Evolutionary conservation across 2,329 filamentous ascomycete genomes (phyloP).

Genomic region (Epichloe sylvatica): DNA sequence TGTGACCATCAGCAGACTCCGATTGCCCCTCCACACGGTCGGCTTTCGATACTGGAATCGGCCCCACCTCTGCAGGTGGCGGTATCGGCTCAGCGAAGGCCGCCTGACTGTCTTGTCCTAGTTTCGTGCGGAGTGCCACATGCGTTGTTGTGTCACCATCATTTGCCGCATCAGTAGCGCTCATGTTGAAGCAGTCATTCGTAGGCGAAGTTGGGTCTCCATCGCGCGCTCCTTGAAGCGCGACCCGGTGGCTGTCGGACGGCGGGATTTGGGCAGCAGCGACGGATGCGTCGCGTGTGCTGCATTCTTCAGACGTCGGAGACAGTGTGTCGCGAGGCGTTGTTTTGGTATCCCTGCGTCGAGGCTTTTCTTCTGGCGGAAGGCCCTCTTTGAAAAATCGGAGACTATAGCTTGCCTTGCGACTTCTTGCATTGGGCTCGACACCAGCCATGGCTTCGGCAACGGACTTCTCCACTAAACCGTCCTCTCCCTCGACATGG

Average conservation of each 20-base stretch:
- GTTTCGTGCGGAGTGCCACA: conserved; percentile 7
- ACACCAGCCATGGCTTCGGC: conserved; percentile 45
- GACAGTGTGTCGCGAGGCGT: conserved; percentile 27
- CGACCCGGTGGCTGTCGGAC: neutral
- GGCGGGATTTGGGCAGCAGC: neutral
- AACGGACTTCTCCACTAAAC: conserved; percentile 51
- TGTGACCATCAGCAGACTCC: conserved; percentile 25
- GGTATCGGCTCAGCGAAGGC: conserved; percentile 9
- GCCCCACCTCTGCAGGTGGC: conserved; percentile 12
- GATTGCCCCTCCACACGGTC: conserved; percentile 20
- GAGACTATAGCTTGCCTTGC: conserved; percentile 53
- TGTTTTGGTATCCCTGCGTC: conserved; percentile 33
- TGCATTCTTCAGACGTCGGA: conserved; percentile 21
- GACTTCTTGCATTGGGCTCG: conserved; percentile 50
- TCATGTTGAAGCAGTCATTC: conserved; percentile 10
- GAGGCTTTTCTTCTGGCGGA: conserved; percentile 41
- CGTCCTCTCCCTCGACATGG: conserved; percentile 33
- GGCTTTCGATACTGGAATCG: conserved; percentile 11
- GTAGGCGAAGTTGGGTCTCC: conserved; percentile 1
- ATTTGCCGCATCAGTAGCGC: conserved; percentile 1
- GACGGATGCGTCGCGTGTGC: neutral
- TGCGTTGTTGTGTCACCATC: conserved; percentile 4
- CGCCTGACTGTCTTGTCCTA: conserved; percentile 10
- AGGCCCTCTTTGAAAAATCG: conserved; percentile 54
- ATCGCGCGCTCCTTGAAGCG: neutral